Base-by-base conservation (phyloP, 2,329 filamentous ascomycete genomes). In the Neoarthrinium moseri region DNA sequence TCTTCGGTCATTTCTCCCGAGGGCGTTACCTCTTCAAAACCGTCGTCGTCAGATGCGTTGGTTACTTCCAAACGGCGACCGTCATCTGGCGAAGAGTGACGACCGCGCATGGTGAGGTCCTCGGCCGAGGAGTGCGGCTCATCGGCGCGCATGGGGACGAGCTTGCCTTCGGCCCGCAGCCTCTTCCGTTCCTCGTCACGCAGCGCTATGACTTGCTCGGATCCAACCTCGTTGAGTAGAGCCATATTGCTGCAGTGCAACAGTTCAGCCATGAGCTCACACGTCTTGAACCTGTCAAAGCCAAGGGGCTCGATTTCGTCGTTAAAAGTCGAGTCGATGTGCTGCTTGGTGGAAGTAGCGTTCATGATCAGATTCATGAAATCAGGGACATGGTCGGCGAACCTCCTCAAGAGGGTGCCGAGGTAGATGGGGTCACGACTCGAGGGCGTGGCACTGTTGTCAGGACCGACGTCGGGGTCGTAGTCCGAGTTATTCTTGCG, bases 401-500 rank as follows among this genome's bases (percentile, higher is more conserved):
- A 99, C 52, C 92, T 77, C 39, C 92, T 84, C 27, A 99, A 78
- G 6, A 99, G 76, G 2, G 87, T 94, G 18, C 94, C 94, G 0
- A 99, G 80, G 61, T 97, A 99, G 57, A 99, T 99, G 4, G 94
- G 94, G 60, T 99, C 94, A 42, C 87, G 84, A 54, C 83, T 87
- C 1, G 91, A 92, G 0, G 92, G 92, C 45, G 85, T 75, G 3
- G 87, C 81, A 53, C 88, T 88, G 22, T 88, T 83, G 48, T 91
- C 89, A 39, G 87, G 83, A 50, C 91, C 84, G 56, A 91, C 88
- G 56, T 97, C 94, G 1, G 94, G 86, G 57, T 99, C 94, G 64
- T 99, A 99, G 67, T 99, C 94, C 0, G 94, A 97, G 65, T 99
- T 99, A 69, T 99, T 99, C 72, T 99, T 99, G 50, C 94, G 83